Evolutionary conservation across 1,284 basidiomycete genomes (phyloP).

Genomic region (Naganishia sp.): DNA sequence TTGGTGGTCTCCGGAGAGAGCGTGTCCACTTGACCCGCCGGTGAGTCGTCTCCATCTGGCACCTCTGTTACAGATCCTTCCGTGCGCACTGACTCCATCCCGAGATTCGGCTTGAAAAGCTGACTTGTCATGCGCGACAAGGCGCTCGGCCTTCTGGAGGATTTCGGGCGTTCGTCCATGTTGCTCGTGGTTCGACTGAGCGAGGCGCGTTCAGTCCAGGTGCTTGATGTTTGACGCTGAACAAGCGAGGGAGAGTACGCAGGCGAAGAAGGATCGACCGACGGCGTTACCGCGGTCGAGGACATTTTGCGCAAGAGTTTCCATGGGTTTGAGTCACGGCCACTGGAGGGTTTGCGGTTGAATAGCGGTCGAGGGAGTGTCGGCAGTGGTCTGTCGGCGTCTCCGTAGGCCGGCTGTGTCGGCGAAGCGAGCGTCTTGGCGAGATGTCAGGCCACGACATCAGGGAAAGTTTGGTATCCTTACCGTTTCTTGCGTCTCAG

Average conservation of each 20-base stretch:
- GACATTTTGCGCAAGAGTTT: constrained; percentile 30
- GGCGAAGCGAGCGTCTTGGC: too few relatives aligned
- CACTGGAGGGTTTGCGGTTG: constrained; percentile 5
- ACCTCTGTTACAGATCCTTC: neutral
- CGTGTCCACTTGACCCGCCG: neutral
- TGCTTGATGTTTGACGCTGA: constrained; percentile 3
- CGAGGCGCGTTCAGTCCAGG: neutral
- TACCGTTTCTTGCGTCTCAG: too few relatives aligned
- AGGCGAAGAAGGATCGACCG: constrained; percentile 4
- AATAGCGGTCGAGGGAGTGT: constrained; percentile 27
- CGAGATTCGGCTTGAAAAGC: constrained; percentile 23
- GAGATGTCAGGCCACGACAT: too few relatives aligned
- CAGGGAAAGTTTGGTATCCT: too few relatives aligned
- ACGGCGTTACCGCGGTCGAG: neutral
- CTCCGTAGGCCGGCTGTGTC: too few relatives aligned
- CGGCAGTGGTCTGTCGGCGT: constrained; percentile 5
- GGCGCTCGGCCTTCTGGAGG: constrained; percentile 9
- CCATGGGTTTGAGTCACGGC: constrained; percentile 32
- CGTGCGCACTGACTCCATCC: constrained; percentile 3
- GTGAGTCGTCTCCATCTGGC: neutral
- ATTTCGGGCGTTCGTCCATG: constrained; percentile 22
- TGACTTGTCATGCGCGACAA: constrained; percentile 24
- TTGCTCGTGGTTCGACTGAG: constrained; percentile 12
- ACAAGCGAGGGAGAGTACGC: constrained; percentile 2
- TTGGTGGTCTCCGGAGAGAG: neutral